Evolutionary conservation across 2,329 filamentous ascomycete species (phyloP).

Genomic region (Ophiostoma perfectum): DNA sequence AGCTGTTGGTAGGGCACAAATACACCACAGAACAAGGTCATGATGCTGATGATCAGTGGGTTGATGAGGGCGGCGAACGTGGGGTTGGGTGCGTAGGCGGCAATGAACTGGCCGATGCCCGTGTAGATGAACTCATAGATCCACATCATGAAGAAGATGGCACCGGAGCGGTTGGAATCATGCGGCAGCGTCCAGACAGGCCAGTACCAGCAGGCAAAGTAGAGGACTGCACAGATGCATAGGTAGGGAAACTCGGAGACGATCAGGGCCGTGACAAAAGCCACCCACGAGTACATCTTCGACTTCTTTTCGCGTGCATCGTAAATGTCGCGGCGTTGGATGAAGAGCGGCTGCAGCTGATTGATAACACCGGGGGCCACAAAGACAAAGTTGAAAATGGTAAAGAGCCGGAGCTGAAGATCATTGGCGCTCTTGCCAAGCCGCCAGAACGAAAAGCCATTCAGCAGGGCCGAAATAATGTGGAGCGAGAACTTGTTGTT

Average conservation of each 20-base stretch:
- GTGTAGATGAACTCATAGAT: slow-evolving; percentile 57
- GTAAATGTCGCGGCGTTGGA: slow-evolving; percentile 61
- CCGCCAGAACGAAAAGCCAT: slow-evolving; percentile 65
- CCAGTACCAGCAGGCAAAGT: slow-evolving; percentile 47
- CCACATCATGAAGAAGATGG: slow-evolving; percentile 37
- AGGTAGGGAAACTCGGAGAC: slow-evolving; percentile 60
- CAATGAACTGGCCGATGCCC: slow-evolving; percentile 58
- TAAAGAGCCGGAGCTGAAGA: slow-evolving; percentile 66
- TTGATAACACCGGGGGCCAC: slow-evolving; percentile 62
- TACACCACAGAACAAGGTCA: slow-evolving; percentile 69
- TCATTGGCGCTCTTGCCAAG: slow-evolving; percentile 54
- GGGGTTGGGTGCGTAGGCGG: slow-evolving; percentile 56
- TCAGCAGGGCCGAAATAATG: slow-evolving; percentile 68
- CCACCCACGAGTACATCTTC: slow-evolving; percentile 64
- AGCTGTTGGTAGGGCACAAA: slow-evolving; percentile 61
- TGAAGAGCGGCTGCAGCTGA: slow-evolving; percentile 66
- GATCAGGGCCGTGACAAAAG: slow-evolving; percentile 62
- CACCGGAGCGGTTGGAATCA: slow-evolving; percentile 45
- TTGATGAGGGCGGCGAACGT: slow-evolving; percentile 56
- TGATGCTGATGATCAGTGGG: slow-evolving; percentile 52
- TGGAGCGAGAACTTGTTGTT: slow-evolving; percentile 86
- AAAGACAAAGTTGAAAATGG: slow-evolving; percentile 64
- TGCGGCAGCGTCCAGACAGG: slow-evolving; percentile 41
- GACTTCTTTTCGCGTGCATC: slow-evolving; percentile 65
- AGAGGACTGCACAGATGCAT: slow-evolving; percentile 54